These are phyloP conservation scores for Torulaspora pretoriensis DNA, from an alignment of 1,139 yeast genomes.

Conservation along the genomic window DNA sequence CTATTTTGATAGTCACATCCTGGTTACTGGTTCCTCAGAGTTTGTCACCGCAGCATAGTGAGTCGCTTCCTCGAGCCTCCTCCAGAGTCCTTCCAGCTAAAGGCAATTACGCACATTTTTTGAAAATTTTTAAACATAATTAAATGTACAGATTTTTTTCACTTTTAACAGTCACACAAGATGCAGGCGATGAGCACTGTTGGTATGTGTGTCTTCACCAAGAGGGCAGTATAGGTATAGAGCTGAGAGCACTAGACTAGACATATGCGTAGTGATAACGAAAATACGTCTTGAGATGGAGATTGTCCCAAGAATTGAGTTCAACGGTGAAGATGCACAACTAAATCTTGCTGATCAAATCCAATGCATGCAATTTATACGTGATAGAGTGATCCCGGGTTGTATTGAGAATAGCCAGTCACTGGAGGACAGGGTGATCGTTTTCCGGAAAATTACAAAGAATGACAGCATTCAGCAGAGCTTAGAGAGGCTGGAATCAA, in stretches of 20 bases:
- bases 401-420: constrained; percentile 4
- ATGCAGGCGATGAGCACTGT: not conserved
- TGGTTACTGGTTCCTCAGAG: not conserved
- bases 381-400: constrained; percentile 11
- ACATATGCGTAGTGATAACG: not conserved
- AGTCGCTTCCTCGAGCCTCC: not conserved
- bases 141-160: not conserved
- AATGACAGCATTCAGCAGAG: constrained; percentile 20
- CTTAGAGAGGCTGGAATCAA: constrained; percentile 14
- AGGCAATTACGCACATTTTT: too few species aligned
- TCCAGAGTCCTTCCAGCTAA: not conserved
- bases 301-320: constrained; percentile 7
- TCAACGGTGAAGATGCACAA: constrained; percentile 9
- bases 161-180: not conserved
- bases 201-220: not conserved
- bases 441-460: constrained; percentile 16
- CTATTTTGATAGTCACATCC: not conserved
- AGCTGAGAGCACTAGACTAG: not conserved
- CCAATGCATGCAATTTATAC: constrained; percentile 13
- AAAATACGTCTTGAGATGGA: constrained; percentile 1
- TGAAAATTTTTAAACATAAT: not conserved
- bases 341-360: constrained; percentile 12
- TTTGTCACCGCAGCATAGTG: not conserved
- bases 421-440: not conserved
- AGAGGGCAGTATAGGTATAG: not conserved